A percentile compares a stretch with the other conserved stretches of the same genome.
Evolutionary conservation across 2,329 filamentous ascomycete genomes (phyloP).

Genomic region (Beauveria australis): DNA sequence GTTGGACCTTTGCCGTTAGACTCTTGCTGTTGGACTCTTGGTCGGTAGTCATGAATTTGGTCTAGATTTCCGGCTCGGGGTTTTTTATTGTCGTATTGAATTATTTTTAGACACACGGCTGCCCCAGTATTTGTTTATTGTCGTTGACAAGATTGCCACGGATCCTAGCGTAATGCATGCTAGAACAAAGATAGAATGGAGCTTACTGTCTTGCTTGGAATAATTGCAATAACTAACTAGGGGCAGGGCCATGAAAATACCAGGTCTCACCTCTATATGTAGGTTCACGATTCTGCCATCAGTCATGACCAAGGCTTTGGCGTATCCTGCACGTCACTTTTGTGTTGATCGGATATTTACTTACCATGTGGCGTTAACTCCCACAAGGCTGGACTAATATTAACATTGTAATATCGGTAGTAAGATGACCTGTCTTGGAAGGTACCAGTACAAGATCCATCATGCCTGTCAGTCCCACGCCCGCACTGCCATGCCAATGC

Average conservation of each 20-base stretch:
- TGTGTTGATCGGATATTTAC: background rate
- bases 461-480: background rate
- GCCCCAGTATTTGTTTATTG: background rate
- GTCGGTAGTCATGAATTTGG: background rate
- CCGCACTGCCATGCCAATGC: background rate
- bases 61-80: background rate
- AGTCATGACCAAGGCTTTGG: too few species aligned
- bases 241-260: too few species aligned
- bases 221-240: too few species aligned
- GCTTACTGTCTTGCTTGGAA: too few species aligned
- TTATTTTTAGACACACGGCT: slow-evolving; percentile 2
- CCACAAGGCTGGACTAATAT: background rate
- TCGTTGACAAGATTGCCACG: background rate
- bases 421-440: background rate
- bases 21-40: background rate
- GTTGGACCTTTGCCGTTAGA: background rate
- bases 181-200: too few species aligned
- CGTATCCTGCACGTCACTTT: background rate
- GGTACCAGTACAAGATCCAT: too few species aligned
- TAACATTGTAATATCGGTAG: background rate
- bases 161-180: background rate
- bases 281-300: too few species aligned
- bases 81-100: background rate
- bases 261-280: too few species aligned
- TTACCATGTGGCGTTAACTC: background rate